Evolutionary conservation across 192 early-diverging fungal genomes (phyloP).

Genomic region (Dispira parvispora): DNA sequence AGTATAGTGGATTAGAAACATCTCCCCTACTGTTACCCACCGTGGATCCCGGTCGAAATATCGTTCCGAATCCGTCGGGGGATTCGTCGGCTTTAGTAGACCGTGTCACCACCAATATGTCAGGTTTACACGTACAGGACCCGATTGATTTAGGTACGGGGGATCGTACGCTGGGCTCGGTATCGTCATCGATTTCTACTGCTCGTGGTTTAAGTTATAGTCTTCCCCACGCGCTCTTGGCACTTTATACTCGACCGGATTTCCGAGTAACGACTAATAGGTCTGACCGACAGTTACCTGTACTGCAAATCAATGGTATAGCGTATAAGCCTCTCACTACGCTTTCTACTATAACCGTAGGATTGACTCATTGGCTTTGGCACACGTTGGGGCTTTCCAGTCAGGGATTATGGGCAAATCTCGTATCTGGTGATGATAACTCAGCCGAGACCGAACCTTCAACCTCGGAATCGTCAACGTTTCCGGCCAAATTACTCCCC

Average conservation of each 20-base stretch:
- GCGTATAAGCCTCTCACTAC: no score
- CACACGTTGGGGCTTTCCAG: no score
- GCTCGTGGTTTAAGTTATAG: background rate
- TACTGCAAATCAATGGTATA: no score
- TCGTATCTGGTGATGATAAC: no score
- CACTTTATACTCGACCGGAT: background rate
- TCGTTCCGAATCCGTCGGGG: no score
- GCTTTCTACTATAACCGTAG: no score
- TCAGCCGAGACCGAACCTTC: no score
- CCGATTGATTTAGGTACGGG: background rate
- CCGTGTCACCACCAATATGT: background rate
- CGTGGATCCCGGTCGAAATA: background rate
- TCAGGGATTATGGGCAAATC: no score
- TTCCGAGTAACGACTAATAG: background rate
- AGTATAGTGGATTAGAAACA: background rate
- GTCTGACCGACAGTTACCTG: no score
- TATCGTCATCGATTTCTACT: background rate
- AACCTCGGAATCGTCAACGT: background rate
- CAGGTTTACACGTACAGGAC: background rate
- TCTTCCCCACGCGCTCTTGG: background rate
- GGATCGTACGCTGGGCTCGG: background rate
- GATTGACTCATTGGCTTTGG: no score
- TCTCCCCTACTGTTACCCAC: background rate
- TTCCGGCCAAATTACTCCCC: background rate
- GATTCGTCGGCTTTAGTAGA: background rate